A percentile compares a stretch with the other conserved stretches of the same genome.
Evolutionary conservation across 2,329 filamentous ascomycete species (phyloP).

Genomic region (Aspergillus transmontanensis): DNA sequence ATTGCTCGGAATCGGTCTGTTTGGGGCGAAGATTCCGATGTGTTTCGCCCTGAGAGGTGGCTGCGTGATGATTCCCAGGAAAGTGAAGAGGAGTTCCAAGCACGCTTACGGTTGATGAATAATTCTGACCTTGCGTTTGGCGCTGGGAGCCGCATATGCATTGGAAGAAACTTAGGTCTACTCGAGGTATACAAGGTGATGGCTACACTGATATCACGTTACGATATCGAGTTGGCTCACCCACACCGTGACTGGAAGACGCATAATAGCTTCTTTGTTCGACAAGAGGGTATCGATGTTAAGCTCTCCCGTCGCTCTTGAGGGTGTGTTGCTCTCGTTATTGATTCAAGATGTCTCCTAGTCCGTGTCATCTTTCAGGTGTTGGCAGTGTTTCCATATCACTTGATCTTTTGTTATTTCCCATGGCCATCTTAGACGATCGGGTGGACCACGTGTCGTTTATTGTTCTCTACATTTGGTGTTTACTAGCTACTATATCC

Average conservation of each 20-base stretch:
- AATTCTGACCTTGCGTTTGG: conserved; percentile 51
- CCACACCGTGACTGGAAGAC: conserved; percentile 54
- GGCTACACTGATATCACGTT: conserved; percentile 53
- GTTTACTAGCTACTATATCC: not conserved
- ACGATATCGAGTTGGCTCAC: conserved; percentile 56
- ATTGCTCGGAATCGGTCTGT: conserved; percentile 42
- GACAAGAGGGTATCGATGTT: conserved; percentile 59
- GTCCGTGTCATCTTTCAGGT: not conserved
- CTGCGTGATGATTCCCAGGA: conserved; percentile 38
- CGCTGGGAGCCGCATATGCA: conserved; percentile 58
- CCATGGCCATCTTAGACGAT: not conserved
- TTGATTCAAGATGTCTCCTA: not conserved
- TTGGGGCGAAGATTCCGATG: conserved; percentile 51
- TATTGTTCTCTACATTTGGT: not conserved
- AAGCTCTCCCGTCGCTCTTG: conserved; percentile 10
- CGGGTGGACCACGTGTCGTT: not conserved
- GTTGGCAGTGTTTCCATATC: too few relatives aligned
- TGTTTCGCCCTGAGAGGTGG: conserved; percentile 54
- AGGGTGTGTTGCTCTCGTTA: not conserved
- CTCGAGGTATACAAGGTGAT: conserved; percentile 64
- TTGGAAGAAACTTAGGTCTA: conserved; percentile 58
- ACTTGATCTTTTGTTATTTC: too few relatives aligned
- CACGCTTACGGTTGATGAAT: conserved; percentile 42
- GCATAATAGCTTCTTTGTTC: conserved; percentile 63
- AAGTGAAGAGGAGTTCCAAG: conserved; percentile 34